Conservation (phyloP, 805 yeast species). For the Cyberlindnera maritima region DNA sequence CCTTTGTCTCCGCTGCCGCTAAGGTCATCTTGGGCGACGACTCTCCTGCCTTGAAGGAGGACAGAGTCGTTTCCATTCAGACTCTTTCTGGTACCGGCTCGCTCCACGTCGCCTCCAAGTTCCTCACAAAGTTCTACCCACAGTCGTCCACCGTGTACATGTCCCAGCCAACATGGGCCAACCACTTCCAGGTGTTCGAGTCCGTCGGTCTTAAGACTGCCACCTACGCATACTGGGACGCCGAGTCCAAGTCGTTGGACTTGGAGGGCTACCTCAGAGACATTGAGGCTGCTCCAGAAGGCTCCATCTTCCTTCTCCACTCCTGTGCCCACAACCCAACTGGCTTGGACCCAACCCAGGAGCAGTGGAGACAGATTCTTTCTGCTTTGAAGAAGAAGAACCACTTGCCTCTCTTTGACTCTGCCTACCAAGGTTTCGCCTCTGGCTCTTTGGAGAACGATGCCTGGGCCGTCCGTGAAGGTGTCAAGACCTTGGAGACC, state of each 20-base stretch:
- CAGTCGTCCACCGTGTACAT: constrained; percentile 55
- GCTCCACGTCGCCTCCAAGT: constrained; percentile 77
- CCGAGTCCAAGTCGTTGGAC: constrained; percentile 64
- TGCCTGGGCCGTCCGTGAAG: constrained; percentile 71
- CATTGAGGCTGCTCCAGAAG: constrained; percentile 64
- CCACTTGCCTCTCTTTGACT: constrained; percentile 85
- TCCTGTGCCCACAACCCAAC: constrained; percentile 99
- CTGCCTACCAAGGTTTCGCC: constrained; percentile 97
- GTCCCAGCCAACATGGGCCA: constrained; percentile 96
- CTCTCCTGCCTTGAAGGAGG: constrained; percentile 46
- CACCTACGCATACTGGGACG: constrained; percentile 85
- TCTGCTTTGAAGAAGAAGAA: constrained; percentile 54
- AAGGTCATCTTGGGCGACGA: constrained; percentile 67
- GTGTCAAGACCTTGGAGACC: constrained; percentile 45
- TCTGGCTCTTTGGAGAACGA: constrained; percentile 82
- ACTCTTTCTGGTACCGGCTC: constrained; percentile 90
- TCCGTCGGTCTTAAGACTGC: constrained; percentile 64
- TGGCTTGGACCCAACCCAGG: constrained; percentile 86
- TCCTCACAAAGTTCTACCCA: constrained; percentile 32
- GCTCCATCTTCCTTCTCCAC: constrained; percentile 81
- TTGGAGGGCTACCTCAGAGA: constrained; percentile 63
- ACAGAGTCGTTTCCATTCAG: constrained; percentile 62
- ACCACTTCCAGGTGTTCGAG: constrained; percentile 82
- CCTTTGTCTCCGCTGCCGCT: constrained; percentile 69
- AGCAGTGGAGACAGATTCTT: constrained; percentile 75